Evolutionary conservation across 1,284 basidiomycete species (phyloP).

Genomic region (Spongiforma sp.): DNA sequence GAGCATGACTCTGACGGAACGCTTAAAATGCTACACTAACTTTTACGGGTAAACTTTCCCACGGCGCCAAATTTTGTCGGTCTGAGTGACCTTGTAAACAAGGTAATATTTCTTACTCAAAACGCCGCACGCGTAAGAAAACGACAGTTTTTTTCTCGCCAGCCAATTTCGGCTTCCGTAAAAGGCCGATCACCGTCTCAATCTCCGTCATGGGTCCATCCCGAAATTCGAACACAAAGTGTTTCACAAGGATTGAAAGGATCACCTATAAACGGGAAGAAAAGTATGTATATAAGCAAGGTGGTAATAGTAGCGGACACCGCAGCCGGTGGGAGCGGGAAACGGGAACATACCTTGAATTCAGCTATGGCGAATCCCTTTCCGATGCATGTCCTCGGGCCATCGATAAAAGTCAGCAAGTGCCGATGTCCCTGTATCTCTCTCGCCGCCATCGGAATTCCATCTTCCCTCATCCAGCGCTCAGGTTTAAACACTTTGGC

Average conservation of each 20-base stretch:
- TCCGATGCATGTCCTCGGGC: constrained; percentile 52
- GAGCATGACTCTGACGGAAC: no score
- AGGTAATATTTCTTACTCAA: no score
- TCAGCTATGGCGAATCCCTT: constrained; percentile 49
- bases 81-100: no score
- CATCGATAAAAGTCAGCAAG: constrained; percentile 54
- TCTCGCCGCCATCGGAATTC: constrained; percentile 28
- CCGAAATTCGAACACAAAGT: not conserved
- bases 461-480: constrained; percentile 14
- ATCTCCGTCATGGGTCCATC: constrained; percentile 1
- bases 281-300: no score
- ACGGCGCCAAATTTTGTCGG: no score
- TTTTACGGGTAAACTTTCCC: no score
- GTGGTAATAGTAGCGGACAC: no score
- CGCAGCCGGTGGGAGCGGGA: no score
- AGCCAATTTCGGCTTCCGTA: not conserved
- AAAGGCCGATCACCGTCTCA: not conserved
- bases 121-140: not conserved
- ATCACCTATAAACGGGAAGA: not conserved
- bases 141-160: not conserved
- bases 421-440: constrained; percentile 47
- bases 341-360: constrained; percentile 26
- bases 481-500: constrained; percentile 36
- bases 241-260: not conserved
- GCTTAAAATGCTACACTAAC: no score